A percentile compares a stretch with the other conserved stretches of the same genome.
These are phyloP conservation scores for Boletus tomentosulus DNA, from an alignment of 768 basidiomycete species.

Conservation along the genomic window DNA sequence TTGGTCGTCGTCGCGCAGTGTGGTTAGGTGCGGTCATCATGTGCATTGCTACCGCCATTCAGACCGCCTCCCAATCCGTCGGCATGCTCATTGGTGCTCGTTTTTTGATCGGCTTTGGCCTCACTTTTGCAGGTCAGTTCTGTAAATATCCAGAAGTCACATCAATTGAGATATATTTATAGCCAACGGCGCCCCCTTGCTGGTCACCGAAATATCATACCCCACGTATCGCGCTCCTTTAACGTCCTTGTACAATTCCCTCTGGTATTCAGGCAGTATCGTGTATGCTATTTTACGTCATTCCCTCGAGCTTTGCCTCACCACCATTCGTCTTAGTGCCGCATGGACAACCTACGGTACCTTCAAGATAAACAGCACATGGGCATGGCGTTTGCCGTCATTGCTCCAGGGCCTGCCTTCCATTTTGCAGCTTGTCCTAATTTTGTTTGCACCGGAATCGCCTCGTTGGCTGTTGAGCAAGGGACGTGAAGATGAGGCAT, in stretches of 20 bases:
- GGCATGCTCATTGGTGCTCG: constrained; percentile 81
- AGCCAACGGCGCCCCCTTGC: constrained; percentile 74
- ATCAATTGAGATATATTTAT: constrained; percentile 7
- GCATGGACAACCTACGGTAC: constrained; percentile 88
- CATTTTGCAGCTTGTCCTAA: constrained; percentile 56
- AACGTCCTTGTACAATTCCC: constrained; percentile 76
- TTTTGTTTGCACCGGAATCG: constrained; percentile 75
- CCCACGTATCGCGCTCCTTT: constrained; percentile 77
- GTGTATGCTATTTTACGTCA: constrained; percentile 41
- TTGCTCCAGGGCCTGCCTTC: constrained; percentile 68
- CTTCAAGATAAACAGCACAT: constrained; percentile 60
- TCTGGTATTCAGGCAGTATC: constrained; percentile 84
- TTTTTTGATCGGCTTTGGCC: constrained; percentile 73
- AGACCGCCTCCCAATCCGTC: constrained; percentile 66
- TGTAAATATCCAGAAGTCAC: not conserved
- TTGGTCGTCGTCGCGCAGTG: constrained; percentile 64
- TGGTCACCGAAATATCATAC: constrained; percentile 85
- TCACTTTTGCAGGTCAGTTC: constrained; percentile 58
- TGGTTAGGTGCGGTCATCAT: constrained; percentile 70
- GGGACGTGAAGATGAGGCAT: constrained; percentile 66
- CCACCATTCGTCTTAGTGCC: constrained; percentile 37
- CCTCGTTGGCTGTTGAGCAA: constrained; percentile 81
- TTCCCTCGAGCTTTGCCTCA: not conserved
- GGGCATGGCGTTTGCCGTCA: constrained; percentile 84
- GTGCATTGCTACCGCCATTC: constrained; percentile 62